These are phyloP conservation scores for Leucaena leucocephala DNA, from an alignment of 306 rosid species.

Conservation along the genomic window DNA sequence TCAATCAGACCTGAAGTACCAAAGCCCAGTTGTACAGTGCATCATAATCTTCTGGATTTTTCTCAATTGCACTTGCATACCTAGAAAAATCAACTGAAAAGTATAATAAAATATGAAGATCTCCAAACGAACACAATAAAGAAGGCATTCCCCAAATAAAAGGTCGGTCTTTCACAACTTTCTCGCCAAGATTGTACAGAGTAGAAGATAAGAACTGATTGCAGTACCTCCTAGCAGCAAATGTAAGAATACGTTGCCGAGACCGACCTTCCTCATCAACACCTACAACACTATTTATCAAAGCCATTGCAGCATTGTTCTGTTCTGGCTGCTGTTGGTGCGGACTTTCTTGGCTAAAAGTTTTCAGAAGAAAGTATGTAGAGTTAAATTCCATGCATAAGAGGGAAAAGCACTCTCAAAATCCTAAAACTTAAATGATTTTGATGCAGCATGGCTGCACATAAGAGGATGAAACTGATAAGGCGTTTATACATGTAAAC, in stretches of 20 bases:
- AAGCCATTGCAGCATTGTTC: conserved; percentile 85
- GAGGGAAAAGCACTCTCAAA: conserved; percentile 24
- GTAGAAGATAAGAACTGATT: conserved; percentile 21
- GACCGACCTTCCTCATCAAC: conserved; percentile 96
- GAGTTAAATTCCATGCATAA: conserved; percentile 5
- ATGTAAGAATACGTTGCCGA: conserved; percentile 92
- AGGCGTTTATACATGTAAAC: not conserved
- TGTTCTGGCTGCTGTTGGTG: conserved; percentile 62
- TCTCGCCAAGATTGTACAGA: not conserved
- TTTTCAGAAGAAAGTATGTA: conserved; percentile 36
- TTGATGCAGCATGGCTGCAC: conserved; percentile 2
- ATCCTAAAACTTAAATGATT: conserved; percentile 20
- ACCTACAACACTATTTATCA: conserved; percentile 87
- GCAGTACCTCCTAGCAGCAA: conserved; percentile 92
- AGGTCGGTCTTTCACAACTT: not conserved
- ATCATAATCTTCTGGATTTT: conserved; percentile 93
- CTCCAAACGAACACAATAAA: conserved; percentile 6
- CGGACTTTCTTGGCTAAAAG: conserved; percentile 62
- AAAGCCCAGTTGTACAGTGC: conserved; percentile 98
- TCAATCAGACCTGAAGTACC: conserved; percentile 89
- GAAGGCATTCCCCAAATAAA: not conserved
- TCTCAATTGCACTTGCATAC: conserved; percentile 93
- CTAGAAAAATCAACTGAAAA: conserved; percentile 50
- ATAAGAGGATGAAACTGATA: not conserved
- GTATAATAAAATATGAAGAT: conserved; percentile 27